Conservation (phyloP, 208 protist genomes). For the Willaertia magna region DNA sequence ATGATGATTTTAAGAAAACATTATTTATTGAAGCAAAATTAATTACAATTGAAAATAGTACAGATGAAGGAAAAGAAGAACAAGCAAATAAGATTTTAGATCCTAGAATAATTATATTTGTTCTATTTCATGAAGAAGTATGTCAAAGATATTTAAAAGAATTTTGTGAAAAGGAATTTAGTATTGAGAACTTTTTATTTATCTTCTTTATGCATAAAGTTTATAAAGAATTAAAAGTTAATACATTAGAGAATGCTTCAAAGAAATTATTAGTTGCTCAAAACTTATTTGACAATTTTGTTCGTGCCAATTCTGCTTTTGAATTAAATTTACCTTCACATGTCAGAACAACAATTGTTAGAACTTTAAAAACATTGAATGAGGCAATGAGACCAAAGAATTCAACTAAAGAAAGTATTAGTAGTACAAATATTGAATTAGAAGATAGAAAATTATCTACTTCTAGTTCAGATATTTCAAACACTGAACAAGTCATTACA, state of each 20-base stretch:
- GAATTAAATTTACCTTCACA: too few relatives aligned
- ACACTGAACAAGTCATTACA: too few relatives aligned
- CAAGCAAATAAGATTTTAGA: neutral
- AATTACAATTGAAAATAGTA: too few relatives aligned
- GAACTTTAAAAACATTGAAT: too few relatives aligned
- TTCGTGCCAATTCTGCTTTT: neutral
- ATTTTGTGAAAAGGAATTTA: neutral
- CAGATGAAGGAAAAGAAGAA: neutral
- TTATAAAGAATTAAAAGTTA: neutral
- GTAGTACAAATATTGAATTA: too few relatives aligned
- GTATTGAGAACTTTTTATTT: neutral
- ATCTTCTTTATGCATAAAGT: neutral
- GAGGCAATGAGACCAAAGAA: too few relatives aligned
- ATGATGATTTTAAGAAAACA: neutral
- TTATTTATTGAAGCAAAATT: neutral
- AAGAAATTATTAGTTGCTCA: neutral
- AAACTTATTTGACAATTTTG: neutral
- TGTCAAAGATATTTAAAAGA: neutral
- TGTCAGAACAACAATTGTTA: too few relatives aligned
- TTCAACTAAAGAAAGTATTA: too few relatives aligned
- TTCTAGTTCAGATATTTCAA: too few relatives aligned
- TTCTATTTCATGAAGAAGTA: neutral
- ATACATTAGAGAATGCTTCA: neutral
- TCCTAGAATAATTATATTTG: neutral
- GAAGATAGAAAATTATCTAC: too few relatives aligned